A percentile compares a stretch with the other conserved stretches of the same genome.
Evolutionary conservation across 352 stramenopile genomes (phyloP).

Genomic region (Pythium sp.): DNA sequence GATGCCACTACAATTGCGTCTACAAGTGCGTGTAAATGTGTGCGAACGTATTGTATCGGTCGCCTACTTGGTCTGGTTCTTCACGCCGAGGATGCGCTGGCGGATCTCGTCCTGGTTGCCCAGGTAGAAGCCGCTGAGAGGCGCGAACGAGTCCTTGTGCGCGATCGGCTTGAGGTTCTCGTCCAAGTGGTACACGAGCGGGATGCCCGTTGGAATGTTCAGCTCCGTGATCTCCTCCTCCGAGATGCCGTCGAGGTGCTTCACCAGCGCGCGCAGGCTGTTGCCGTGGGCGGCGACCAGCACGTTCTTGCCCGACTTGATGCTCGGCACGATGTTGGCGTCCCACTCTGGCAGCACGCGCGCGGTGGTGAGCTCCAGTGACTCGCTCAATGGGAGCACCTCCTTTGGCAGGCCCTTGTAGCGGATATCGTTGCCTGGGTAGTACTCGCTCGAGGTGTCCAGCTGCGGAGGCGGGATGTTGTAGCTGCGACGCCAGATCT

Average conservation of each 20-base stretch:
- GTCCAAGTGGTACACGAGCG: slow-evolving; percentile 87
- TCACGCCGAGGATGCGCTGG: slow-evolving; percentile 95
- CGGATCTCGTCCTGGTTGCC: slow-evolving; percentile 97
- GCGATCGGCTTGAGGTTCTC: slow-evolving; percentile 83
- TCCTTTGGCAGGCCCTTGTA: slow-evolving; percentile 86
- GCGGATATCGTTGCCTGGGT: slow-evolving; percentile 89
- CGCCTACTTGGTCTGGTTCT: slow-evolving; percentile 96
- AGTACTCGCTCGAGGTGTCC: slow-evolving; percentile 90
- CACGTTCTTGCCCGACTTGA: slow-evolving; percentile 93
- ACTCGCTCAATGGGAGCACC: slow-evolving; percentile 91
- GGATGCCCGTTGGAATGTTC: slow-evolving; percentile 91
- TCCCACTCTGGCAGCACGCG: slow-evolving; percentile 92
- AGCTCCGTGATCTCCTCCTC: slow-evolving; percentile 93
- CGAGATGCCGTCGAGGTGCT: slow-evolving; percentile 92
- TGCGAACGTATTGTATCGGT: too few species aligned
- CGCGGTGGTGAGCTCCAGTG: slow-evolving; percentile 91
- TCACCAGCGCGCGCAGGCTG: slow-evolving; percentile 90
- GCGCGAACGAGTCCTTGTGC: slow-evolving; percentile 83
- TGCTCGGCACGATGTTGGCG: slow-evolving; percentile 87
- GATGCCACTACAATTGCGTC: not conserved
- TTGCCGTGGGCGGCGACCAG: slow-evolving; percentile 95
- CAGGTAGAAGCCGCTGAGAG: slow-evolving; percentile 76
- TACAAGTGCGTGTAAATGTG: not conserved
- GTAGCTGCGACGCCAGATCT: slow-evolving; percentile 97
- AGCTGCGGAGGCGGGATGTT: slow-evolving; percentile 96